Conservation (phyloP, 2,329 filamentous ascomycete genomes). For the Xylaria sp. region DNA sequence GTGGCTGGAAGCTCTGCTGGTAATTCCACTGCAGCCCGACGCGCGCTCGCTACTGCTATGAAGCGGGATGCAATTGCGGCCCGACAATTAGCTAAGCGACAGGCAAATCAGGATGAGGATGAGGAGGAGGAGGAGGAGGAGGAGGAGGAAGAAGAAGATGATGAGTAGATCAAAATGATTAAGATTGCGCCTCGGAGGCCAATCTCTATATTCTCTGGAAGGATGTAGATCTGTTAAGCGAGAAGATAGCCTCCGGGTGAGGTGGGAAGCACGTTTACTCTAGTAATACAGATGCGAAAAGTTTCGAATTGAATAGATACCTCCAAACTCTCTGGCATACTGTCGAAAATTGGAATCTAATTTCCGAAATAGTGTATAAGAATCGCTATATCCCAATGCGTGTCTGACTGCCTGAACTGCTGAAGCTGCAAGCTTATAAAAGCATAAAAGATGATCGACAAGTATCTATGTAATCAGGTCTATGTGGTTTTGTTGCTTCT, state of each 20-base stretch:
- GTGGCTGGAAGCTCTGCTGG: conserved; percentile 43
- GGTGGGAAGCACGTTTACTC: background rate
- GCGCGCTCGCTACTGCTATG: conserved; percentile 36
- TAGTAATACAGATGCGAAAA: conserved; percentile 5
- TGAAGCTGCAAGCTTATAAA: background rate
- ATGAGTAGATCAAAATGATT: conserved; percentile 9
- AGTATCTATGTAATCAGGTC: background rate
- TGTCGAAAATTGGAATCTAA: background rate
- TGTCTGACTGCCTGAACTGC: background rate
- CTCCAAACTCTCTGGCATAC: background rate
- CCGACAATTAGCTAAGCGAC: conserved; percentile 40
- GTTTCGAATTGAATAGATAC: background rate
- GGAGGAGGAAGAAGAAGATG: conserved; percentile 8
- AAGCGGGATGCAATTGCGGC: conserved; percentile 34
- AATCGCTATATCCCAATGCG: background rate
- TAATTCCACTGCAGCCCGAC: conserved; percentile 38
- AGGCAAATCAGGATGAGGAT: background rate
- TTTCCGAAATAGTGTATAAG: background rate
- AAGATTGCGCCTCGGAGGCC: background rate
- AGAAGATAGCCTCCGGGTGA: conserved; percentile 14
- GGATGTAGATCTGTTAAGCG: background rate
- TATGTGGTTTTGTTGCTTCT: background rate
- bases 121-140: conserved; percentile 26
- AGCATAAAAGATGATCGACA: background rate
- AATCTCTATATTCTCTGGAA: conserved; percentile 14